Evolutionary conservation across 2,329 filamentous ascomycete genomes (phyloP), one percentile per base, ranked within the genome.

Genomic region (Penicillium aurantiogriseum): DNA sequence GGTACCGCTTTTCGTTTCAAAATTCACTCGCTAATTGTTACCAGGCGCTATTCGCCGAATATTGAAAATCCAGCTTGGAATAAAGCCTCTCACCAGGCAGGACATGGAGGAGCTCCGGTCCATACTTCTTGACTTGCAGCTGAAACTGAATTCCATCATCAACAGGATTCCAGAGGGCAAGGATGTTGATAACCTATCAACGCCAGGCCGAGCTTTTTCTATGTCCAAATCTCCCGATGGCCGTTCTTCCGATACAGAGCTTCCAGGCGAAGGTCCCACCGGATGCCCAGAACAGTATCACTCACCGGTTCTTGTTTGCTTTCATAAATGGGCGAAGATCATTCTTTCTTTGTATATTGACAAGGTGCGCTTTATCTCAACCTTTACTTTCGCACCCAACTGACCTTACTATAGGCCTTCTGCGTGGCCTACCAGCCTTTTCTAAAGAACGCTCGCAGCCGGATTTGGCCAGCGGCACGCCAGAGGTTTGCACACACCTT

Each of bases 391-490:
- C 5, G 15, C 21, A 13, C 23, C 38, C 3, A 17, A 39, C 27
- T 53, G 7, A 50, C 27, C 15, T 54, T 70, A 21, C 10, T n/a
- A 7, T 33, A 77, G 74, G 75, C 76, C 6, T 78, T 76, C 49
- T 79, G 77, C 57, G 75, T 80, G 50, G 76, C 77, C 23, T 80
- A 80, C 59, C 77, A 79, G 56, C 77, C 78, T 8, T 80, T 80
- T 42, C 65, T 80, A 17, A 80, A 80, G 59, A 80, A 80, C 54
- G 75, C 75, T 17, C 77, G 75, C 54, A 79, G 77, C 63, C 74
- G 76, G 29, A 73, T 80, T 21, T 80, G 78, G 78, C 73, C 71
- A 9, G 69, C 73, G n/a, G 77, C 76, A 23, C 72, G 78, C 50
- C 76, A 79, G 55, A 78, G 76, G 75, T 77, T 65, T 46, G 67